These are phyloP conservation scores for Paramyrothecium sp. DNA, from an alignment of 2,329 filamentous ascomycete species.

Conservation along the genomic window DNA sequence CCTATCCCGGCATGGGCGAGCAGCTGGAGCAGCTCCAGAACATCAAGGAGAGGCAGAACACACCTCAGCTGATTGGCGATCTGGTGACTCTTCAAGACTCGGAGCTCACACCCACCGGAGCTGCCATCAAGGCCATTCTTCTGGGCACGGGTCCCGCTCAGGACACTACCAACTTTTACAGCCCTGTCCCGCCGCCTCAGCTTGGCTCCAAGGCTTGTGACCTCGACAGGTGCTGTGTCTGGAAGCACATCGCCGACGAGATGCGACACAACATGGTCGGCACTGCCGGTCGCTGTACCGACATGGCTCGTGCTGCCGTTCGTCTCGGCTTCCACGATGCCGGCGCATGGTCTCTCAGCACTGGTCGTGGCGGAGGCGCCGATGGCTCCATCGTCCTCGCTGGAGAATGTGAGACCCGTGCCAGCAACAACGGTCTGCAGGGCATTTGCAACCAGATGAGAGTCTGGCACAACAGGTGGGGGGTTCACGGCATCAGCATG, in stretches of 20 bases:
- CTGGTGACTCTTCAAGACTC: constrained; percentile 22
- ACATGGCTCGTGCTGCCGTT: constrained; percentile 36
- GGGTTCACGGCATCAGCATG: constrained; percentile 1
- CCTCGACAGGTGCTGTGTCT: constrained; percentile 38
- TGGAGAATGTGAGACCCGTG: neutral
- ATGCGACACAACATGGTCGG: constrained; percentile 31
- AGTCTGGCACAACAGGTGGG: neutral
- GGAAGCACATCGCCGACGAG: constrained; percentile 35
- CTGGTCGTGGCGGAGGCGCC: neutral
- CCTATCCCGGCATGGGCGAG: constrained; percentile 6
- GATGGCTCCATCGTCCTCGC: neutral
- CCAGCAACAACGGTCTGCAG: neutral
- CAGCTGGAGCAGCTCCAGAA: constrained; percentile 3
- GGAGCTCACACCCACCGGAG: constrained; percentile 26
- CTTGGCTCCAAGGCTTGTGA: constrained; percentile 15
- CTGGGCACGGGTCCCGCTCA: constrained; percentile 10
- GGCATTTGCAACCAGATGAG: neutral
- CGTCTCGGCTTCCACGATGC: constrained; percentile 46
- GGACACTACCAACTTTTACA: neutral
- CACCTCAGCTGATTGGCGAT: constrained; percentile 30
- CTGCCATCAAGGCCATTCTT: constrained; percentile 30
- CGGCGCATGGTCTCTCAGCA: constrained; percentile 28
- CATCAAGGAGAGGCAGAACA: constrained; percentile 1
- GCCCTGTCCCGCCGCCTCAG: neutral
- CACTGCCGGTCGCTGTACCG: constrained; percentile 33